Evolutionary conservation across 2,329 filamentous ascomycete species (phyloP).

Genomic region (Ampelomyces quisqualis): DNA sequence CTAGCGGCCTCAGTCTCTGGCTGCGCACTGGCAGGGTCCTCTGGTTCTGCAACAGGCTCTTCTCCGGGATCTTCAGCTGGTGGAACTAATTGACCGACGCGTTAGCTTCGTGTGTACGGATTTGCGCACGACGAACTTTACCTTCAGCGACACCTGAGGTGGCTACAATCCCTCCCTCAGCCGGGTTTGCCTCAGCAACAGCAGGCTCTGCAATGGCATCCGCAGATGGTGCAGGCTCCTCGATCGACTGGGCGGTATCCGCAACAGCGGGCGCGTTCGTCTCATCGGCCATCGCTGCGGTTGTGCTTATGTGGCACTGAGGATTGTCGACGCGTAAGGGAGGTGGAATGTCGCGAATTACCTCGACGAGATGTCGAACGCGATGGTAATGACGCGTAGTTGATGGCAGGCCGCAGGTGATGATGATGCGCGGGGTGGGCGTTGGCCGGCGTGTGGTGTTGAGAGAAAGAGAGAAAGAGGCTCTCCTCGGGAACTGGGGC

Average conservation of each 20-base stretch:
- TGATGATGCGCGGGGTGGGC: slow-evolving; percentile 42
- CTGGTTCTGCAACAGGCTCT: slow-evolving; percentile 19
- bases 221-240: slow-evolving; percentile 35
- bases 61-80: slow-evolving; percentile 21
- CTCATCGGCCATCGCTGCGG: slow-evolving; percentile 42
- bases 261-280: slow-evolving; percentile 27
- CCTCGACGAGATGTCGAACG: slow-evolving; percentile 24
- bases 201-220: slow-evolving; percentile 30
- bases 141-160: slow-evolving; percentile 33
- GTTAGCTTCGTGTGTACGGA: slow-evolving; percentile 17
- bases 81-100: slow-evolving; percentile 20
- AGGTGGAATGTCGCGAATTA: slow-evolving; percentile 34
- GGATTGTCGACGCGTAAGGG: slow-evolving; percentile 40
- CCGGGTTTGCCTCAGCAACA: slow-evolving; percentile 32
- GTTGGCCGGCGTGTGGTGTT: slow-evolving; percentile 36
- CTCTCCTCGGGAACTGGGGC: slow-evolving; percentile 20
- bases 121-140: slow-evolving; percentile 17
- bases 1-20: slow-evolving; percentile 20
- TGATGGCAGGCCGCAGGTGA: slow-evolving; percentile 34
- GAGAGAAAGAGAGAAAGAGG: slow-evolving; percentile 28
- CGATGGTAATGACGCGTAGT: slow-evolving; percentile 28
- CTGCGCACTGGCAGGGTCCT: slow-evolving; percentile 30
- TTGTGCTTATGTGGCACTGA: slow-evolving; percentile 37
- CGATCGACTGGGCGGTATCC: slow-evolving; percentile 31
- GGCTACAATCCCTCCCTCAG: slow-evolving; percentile 32